Evolutionary conservation across 2,329 filamentous ascomycete genomes (phyloP).

Genomic region (Apiospora saccharicola): DNA sequence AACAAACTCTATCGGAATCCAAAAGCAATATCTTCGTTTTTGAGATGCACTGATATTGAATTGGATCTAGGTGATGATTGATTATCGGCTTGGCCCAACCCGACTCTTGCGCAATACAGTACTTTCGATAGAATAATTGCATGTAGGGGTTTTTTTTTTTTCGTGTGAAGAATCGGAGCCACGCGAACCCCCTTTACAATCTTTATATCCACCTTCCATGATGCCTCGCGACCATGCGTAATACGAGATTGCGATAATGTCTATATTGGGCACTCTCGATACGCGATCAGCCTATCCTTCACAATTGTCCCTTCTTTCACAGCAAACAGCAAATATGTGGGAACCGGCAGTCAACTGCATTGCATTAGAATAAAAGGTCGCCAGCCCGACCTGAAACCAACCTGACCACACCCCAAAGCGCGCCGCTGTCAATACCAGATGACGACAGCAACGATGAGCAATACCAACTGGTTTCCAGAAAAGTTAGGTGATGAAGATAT

Average conservation of each 20-base stretch:
- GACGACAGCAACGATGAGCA: not conserved
- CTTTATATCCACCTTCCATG: too few species aligned
- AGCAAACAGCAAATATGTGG: too few species aligned
- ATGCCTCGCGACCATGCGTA: not conserved
- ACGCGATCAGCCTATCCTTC: too few species aligned
- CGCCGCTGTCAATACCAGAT: not conserved
- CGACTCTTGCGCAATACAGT: not conserved
- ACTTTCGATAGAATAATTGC: too few species aligned
- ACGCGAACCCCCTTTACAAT: too few species aligned
- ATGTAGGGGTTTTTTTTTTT: too few species aligned
- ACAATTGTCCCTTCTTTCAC: too few species aligned
- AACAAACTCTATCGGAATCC: not conserved
- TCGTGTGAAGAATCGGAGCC: not conserved
- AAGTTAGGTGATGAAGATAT: not conserved
- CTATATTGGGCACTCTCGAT: too few species aligned
- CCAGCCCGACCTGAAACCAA: not conserved
- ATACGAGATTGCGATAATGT: not conserved
- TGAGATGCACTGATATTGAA: not conserved
- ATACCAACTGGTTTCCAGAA: not conserved
- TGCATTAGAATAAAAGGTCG: not conserved
- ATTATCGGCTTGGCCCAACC: not conserved
- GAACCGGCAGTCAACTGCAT: too few species aligned
- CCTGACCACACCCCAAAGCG: not conserved
- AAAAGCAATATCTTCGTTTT: not conserved
- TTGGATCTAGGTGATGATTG: not conserved